Evolutionary conservation across 1,284 basidiomycete species (phyloP), one percentile per base, ranked within the genome.

Genomic region (Pterulicium gracile): DNA sequence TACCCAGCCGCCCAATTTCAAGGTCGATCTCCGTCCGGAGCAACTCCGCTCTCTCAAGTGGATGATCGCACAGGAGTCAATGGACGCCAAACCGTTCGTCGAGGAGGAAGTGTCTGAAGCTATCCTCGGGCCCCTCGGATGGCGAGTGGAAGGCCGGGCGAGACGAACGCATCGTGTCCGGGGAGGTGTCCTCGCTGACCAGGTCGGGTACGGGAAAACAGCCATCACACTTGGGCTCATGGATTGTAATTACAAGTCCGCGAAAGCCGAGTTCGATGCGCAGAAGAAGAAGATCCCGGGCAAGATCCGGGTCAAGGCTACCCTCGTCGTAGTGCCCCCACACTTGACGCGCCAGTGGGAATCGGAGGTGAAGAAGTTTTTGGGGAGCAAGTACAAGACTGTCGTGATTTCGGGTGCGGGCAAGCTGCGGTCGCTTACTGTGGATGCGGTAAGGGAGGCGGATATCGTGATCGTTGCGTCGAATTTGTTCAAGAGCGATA

Each of bases 181-280:
- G 43, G 94, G 93, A 13, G 94, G 94, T 21, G 93, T 97, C 45
- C 77, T 97, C 42, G 94, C 94, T 4, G 93, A 97, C 57, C 86
- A 95, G 61, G 93, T 97, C 53, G 93, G 94, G 44, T 97, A 97
- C 59, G 93, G 93, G 24, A 97, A 97, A 67, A 97, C 93, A 0
- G 92, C 92, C 20, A 96, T 97, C 54, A 92, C 91, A 0, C 74
- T 97, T 17, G 93, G 86, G 7, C 72, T 97, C 47, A 85, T 95
- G 52, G 82, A 87, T 56, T 82, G 78, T 56, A 72, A 76, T 47
- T 67, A 64, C 45, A 73, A 77, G 54, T 63, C 71, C 32, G 75
- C 86, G 23, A 69, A 70, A 47, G 67, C 72, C 46, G 75, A 81
- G 49, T 75, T 83, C 51, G 59, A 66, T 1, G 67, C 69, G n/a